Conservation (phyloP, 495 filamentous ascomycete genomes). For the Daldinia childiae region DNA sequence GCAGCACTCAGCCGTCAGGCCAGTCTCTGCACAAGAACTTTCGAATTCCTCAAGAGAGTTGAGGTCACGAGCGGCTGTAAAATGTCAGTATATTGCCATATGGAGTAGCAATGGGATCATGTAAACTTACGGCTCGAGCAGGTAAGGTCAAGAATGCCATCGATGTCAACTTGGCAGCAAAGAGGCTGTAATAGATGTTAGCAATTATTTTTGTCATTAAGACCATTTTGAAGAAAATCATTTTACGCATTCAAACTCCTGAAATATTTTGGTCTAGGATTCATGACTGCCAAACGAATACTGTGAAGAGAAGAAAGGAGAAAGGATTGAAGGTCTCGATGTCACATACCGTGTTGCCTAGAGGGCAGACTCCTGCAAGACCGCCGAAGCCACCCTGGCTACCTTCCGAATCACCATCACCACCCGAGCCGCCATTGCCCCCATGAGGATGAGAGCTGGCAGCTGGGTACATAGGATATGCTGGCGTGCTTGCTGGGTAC, state of each 20-base stretch:
- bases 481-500: slow-evolving; percentile 11
- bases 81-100: slow-evolving; percentile 5
- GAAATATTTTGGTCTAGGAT: too few relatives aligned
- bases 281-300: too few relatives aligned
- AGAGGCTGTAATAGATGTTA: slow-evolving; percentile 26
- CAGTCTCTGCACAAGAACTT: slow-evolving; percentile 5
- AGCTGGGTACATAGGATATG: not conserved
- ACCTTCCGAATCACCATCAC: not conserved
- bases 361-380: slow-evolving; percentile 22
- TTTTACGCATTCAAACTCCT: too few relatives aligned
- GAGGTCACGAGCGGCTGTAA: slow-evolving; percentile 19
- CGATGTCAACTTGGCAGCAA: slow-evolving; percentile 37
- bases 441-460: not conserved
- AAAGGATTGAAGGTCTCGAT: not conserved
- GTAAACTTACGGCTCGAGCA: slow-evolving; percentile 33
- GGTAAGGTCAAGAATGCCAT: slow-evolving; percentile 31
- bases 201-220: not conserved
- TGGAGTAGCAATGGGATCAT: not conserved
- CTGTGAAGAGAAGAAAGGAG: not conserved
- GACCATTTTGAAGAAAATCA: not conserved
- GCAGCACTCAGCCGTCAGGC: slow-evolving; percentile 38
- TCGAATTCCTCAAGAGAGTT: slow-evolving; percentile 29
- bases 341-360: slow-evolving; percentile 12
- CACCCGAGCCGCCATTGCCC: not conserved
- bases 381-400: not conserved